Conservation (phyloP, 2,329 filamentous ascomycete species). For the Hortaea werneckii region DNA sequence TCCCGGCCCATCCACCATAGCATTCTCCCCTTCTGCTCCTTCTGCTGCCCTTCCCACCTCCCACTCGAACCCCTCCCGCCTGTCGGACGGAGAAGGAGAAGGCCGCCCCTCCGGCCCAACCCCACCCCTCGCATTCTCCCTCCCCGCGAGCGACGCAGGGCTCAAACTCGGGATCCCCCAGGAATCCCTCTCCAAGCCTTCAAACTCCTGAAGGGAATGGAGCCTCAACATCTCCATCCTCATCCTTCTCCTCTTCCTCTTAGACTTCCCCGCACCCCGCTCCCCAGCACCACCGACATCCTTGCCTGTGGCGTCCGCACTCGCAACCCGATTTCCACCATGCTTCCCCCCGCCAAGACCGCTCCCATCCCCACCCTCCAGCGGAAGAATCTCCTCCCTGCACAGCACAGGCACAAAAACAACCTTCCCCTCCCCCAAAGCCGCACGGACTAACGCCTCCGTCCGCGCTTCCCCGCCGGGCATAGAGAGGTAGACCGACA, state of each 20-base stretch:
- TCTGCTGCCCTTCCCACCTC: too few species aligned
- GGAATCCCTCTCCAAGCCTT: conserved; percentile 62
- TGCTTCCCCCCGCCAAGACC: too few species aligned
- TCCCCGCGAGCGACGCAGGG: conserved; percentile 50
- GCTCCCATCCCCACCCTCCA: too few species aligned
- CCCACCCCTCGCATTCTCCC: conserved; percentile 65
- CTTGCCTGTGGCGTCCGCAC: too few species aligned
- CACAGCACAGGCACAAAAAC: conserved; percentile 70
- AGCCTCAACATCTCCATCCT: conserved; percentile 95
- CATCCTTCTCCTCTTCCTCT: conserved; percentile 30
- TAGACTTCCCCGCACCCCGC: too few species aligned
- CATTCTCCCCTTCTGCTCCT: too few species aligned
- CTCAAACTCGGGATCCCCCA: conserved; percentile 94
- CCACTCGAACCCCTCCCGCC: conserved; percentile 16
- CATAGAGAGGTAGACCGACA: conserved; percentile 93
- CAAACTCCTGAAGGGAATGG: conserved; percentile 63
- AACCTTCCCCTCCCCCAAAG: conserved; percentile 64
- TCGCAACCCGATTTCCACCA: too few species aligned
- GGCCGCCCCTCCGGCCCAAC: neutral
- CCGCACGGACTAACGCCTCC: conserved; percentile 68
- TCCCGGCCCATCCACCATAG: conserved; percentile 23
- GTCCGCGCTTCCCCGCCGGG: conserved; percentile 79
- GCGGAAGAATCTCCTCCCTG: too few species aligned
- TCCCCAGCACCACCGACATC: too few species aligned
- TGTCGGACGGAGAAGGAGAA: conserved; percentile 22